Evolutionary conservation across 2,329 filamentous ascomycete species (phyloP), one percentile per base, ranked within the genome.

Genomic region (Apiospora malaysiana): DNA sequence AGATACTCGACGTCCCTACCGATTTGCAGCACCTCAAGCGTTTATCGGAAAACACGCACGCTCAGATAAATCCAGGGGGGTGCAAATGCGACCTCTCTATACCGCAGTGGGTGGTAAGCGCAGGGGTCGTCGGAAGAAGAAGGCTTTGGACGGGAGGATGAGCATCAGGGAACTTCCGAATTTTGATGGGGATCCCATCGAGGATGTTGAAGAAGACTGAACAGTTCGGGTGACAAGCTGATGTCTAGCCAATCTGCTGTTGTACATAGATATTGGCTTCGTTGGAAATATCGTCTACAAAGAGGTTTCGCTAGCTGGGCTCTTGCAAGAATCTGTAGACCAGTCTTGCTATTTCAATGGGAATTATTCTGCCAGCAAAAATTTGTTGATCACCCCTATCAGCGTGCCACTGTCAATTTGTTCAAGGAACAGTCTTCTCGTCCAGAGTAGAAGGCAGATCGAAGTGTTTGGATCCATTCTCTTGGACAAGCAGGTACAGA

Each of bases 141-240:
- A 66, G 21, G 51, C 65, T 8, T 46, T 23, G 4, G 65, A 69
- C 46, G 70, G 49, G 6, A 68, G 71, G 40, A 63, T 67, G n/a
- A 68, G 68, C 42, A 73, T 73, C 21, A 51, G 71, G 43, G 68
- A 47, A 47, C 66, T 73, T 12, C 69, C 72, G 16, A 68, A 70
- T 66, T 73, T 73, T 47, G 68, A 71, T 45, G 71, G 40, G 14
- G 72, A 73, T 25, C 72, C 71, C 18, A 73, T 73, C 27, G 72
- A 73, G 45, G 72, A 72, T 37, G 47, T 21, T 14, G 68, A 56
- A 14, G 23, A 51, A 47, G 59, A 68, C 43, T 46, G 67, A 63
- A 40, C 9, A 40, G 18, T 8, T 40, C 32, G 32, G 8, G 21
- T 37, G 9, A 40, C 32, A 21, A 46, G 40, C 18, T 8, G 16